phyloP scores from a whole-genome alignment of 306 rosid genomes.

The Clitoria ternatea region DNA sequence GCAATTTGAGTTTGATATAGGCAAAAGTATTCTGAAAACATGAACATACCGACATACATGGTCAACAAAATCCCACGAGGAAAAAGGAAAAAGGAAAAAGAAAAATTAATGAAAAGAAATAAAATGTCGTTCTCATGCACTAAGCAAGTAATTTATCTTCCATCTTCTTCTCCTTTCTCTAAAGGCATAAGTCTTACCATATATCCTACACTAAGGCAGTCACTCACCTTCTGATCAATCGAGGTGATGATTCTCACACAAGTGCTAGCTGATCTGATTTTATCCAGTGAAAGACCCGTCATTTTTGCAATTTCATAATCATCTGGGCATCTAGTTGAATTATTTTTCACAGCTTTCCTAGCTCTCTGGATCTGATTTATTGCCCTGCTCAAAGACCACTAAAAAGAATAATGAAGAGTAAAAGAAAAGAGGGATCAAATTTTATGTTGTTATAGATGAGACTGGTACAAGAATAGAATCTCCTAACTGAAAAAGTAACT shows the following conservation, averaged over 20 bases:
- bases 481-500: conserved; percentile 29
- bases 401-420: conserved; percentile 33
- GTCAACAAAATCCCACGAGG: neutral
- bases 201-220: conserved; percentile 40
- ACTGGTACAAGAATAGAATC: conserved; percentile 26
- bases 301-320: conserved; percentile 68
- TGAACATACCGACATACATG: neutral
- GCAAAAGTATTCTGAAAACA: neutral
- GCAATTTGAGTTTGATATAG: neutral
- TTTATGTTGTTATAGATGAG: conserved; percentile 12
- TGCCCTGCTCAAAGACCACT: conserved; percentile 70
- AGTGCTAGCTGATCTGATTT: conserved; percentile 67
- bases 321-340: conserved; percentile 39
- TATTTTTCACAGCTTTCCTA: conserved; percentile 45
- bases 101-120: neutral
- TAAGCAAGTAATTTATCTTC: neutral
- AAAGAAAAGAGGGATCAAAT: conserved; percentile 36
- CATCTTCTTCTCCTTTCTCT: neutral
- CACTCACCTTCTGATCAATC: conserved; percentile 63
- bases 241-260: conserved; percentile 81
- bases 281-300: conserved; percentile 81
- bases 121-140: neutral
- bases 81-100: too few relatives aligned
- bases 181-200: conserved; percentile 48
- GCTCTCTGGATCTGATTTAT: conserved; percentile 72